These are phyloP conservation scores for Podospora pseudocomata DNA, from an alignment of 495 filamentous ascomycete species.

Conservation along the genomic window DNA sequence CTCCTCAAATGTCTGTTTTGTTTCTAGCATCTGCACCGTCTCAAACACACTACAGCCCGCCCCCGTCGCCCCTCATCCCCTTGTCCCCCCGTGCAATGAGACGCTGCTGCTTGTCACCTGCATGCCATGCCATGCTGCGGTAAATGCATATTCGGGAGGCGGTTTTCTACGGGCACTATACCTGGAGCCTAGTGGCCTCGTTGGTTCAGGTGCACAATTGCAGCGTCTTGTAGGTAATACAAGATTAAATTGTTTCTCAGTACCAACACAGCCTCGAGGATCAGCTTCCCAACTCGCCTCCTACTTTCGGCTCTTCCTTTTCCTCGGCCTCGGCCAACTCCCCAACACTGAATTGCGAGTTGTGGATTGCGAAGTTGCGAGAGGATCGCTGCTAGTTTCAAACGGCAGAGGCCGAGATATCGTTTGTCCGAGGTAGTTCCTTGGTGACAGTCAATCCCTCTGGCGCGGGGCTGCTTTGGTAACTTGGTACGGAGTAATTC, in stretches of 20 bases:
- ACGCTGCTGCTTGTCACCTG: background rate
- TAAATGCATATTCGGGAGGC: background rate
- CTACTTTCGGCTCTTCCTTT: no score
- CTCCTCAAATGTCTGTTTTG: background rate
- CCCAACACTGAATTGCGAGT: background rate
- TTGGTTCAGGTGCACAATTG: background rate
- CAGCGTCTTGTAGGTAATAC: background rate
- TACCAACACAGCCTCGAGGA: slow-evolving; percentile 4
- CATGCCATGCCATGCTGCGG: background rate
- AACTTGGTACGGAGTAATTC: background rate
- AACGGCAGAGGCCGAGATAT: background rate
- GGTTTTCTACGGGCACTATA: background rate
- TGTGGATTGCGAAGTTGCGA: slow-evolving; percentile 2
- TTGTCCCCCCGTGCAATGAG: background rate
- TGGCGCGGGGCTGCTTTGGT: no score
- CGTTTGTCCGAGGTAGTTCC: background rate
- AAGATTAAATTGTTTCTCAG: background rate
- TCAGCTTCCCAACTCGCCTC: slow-evolving; percentile 1
- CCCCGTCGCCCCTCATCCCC: background rate
- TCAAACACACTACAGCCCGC: background rate
- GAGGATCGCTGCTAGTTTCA: background rate
- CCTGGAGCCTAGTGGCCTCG: background rate
- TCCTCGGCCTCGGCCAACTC: background rate
- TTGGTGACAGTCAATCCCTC: no score
- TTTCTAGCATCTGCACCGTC: background rate